Percentiles rank a stretch among this genome's conserved stretches.
These are phyloP conservation scores for Glycine tomentella DNA, from an alignment of 306 rosid species.

Conservation along the genomic window DNA sequence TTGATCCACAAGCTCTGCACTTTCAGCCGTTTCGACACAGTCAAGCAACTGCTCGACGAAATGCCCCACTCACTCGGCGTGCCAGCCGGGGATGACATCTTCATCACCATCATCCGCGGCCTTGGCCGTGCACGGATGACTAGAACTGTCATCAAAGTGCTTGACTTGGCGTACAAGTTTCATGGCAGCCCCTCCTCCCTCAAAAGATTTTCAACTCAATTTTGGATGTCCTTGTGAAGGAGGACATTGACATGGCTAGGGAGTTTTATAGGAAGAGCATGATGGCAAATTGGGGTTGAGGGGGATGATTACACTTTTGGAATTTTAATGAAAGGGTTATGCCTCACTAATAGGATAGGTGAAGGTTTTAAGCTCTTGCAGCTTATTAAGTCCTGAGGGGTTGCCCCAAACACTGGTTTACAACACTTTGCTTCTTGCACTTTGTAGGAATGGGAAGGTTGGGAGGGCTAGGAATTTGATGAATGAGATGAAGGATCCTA, in stretches of 20 bases:
- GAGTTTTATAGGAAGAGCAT: conserved; percentile 75
- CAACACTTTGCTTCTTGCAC: conserved; percentile 77
- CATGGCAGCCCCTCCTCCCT: conserved; percentile 62
- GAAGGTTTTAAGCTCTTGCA: conserved; percentile 85
- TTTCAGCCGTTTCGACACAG: conserved; percentile 66
- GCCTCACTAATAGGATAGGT: conserved; percentile 71
- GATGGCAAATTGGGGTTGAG: conserved; percentile 63
- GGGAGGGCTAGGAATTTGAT: conserved; percentile 87
- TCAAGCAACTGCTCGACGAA: conserved; percentile 79
- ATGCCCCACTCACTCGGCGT: conserved; percentile 66
- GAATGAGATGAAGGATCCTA: conserved; percentile 69
- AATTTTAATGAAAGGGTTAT: conserved; percentile 80
- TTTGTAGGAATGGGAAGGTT: conserved; percentile 76
- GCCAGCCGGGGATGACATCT: conserved; percentile 60
- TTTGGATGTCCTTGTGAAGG: conserved; percentile 74
- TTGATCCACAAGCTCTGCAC: conserved; percentile 68
- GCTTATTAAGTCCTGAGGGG: conserved; percentile 65
- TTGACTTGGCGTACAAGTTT: conserved; percentile 62
- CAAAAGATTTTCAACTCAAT: conserved; percentile 72
- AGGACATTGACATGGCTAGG: conserved; percentile 78
- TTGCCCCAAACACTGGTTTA: conserved; percentile 66
- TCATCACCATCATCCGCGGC: conserved; percentile 65
- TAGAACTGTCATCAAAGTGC: conserved; percentile 55
- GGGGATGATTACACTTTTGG: conserved; percentile 76
- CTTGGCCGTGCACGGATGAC: conserved; percentile 65